Conservation (phyloP, 2,329 filamentous ascomycete genomes). For the Phyllosticta citribraziliensis region DNA sequence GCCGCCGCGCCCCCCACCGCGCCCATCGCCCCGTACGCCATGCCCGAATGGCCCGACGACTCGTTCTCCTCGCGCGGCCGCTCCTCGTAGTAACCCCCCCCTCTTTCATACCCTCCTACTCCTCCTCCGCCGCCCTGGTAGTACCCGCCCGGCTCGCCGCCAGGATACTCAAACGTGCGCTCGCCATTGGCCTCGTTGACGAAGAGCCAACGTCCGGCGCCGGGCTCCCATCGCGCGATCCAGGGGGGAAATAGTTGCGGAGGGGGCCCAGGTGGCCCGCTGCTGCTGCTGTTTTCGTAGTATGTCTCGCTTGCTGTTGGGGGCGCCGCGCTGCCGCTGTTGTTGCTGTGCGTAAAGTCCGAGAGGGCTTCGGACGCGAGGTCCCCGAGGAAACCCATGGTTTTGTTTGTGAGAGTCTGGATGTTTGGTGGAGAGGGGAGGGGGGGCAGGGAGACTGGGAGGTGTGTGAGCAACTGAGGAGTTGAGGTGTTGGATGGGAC, state of each 20-base stretch:
- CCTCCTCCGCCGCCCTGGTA: slow-evolving; percentile 9
- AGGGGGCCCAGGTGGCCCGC: background rate
- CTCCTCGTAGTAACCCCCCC: background rate
- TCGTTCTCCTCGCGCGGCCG: slow-evolving; percentile 17
- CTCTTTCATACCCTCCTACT: slow-evolving; percentile 14
- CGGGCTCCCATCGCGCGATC: slow-evolving; percentile 7
- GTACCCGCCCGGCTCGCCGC: slow-evolving; percentile 10
- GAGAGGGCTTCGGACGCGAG: slow-evolving; percentile 3
- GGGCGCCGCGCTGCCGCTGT: background rate
- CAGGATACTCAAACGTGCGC: slow-evolving; percentile 30
- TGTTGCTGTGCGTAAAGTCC: slow-evolving; percentile 1
- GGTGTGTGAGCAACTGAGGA: too few relatives aligned
- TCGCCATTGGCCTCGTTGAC: slow-evolving; percentile 39
- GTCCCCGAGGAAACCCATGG: slow-evolving; percentile 7
- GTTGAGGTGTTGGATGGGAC: too few relatives aligned
- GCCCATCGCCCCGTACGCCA: slow-evolving; percentile 31
- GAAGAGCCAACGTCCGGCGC: slow-evolving; percentile 30
- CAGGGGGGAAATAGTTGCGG: slow-evolving; percentile 4
- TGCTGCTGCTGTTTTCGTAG: background rate
- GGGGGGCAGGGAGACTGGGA: too few relatives aligned
- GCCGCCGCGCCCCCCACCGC: slow-evolving; percentile 33
- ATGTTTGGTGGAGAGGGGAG: background rate
- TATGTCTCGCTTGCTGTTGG: background rate
- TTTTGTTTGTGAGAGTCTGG: background rate
- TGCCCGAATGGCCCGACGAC: slow-evolving; percentile 17